These are phyloP conservation scores for Mucor velutinosus DNA, from an alignment of 371 early-diverging fungal species.

Conservation along the genomic window DNA sequence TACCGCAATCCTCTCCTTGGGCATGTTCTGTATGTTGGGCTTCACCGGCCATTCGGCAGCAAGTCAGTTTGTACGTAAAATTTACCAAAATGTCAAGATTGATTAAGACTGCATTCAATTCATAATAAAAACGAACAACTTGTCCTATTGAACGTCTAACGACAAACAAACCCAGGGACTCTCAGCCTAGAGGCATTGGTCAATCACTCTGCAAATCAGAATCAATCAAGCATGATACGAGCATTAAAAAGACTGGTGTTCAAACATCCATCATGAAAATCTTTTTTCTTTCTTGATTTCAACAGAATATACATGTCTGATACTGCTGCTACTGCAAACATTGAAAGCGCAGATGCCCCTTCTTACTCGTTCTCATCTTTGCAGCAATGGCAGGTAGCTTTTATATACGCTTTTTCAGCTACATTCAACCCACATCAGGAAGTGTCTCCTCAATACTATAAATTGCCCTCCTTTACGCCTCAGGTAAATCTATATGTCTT, in stretches of 20 bases:
- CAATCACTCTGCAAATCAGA: slow-evolving; percentile 1
- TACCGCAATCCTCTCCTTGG: slow-evolving; percentile 67
- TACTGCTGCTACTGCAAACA: background rate
- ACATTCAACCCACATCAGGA: slow-evolving; percentile 25
- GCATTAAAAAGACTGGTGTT: background rate
- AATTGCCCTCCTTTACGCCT: slow-evolving; percentile 33
- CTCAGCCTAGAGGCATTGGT: too few relatives aligned
- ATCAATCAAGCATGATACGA: background rate
- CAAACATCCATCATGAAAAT: background rate
- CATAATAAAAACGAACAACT: background rate
- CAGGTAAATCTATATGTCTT: slow-evolving; percentile 24
- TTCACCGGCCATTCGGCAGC: slow-evolving; percentile 69
- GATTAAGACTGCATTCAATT: slow-evolving; percentile 39
- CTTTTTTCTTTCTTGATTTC: background rate
- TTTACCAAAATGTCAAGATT: slow-evolving; percentile 77
- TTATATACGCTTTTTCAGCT: slow-evolving; percentile 38
- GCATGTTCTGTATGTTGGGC: slow-evolving; percentile 71
- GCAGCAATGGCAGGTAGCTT: slow-evolving; percentile 43
- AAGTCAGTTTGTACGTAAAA: slow-evolving; percentile 67
- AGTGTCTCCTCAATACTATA: slow-evolving; percentile 18
- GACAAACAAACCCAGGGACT: too few relatives aligned
- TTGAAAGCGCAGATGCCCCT: background rate
- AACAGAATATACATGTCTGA: background rate
- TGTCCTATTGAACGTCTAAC: too few relatives aligned
- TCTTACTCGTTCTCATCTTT: slow-evolving; percentile 11